Base-by-base conservation (phyloP, 1,284 basidiomycete genomes). In the Apiotrichum brassicae region DNA sequence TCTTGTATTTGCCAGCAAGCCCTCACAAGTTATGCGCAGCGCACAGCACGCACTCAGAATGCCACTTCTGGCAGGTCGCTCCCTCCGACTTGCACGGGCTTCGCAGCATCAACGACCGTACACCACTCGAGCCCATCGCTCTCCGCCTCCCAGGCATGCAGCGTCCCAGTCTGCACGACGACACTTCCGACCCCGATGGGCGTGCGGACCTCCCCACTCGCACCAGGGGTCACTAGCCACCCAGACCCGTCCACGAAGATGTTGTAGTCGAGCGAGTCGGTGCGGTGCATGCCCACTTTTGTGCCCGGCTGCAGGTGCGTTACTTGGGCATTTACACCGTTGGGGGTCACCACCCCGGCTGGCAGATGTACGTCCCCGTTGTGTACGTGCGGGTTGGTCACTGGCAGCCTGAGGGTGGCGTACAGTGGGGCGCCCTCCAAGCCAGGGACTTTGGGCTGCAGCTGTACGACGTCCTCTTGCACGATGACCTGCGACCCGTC, bases 81-180 rank as follows among this genome's bases (percentile, higher is more conserved):
- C 8, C 66, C 66, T 14, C 53, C 58, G 23, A 54, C 58, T 28
- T 60, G 62, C 2, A 72, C 68, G 4, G 65, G 58, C 46, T 51
- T 9, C 9, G 71, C 71, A 16, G 57, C 56, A 1, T 70, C 63
- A 0, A 71, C 58, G 0, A 72, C 70, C 6, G 65, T 65, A n/a
- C 59, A 43, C 65, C 66, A 70, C 34, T 65, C 60, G 6, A 62
- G 65, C 0, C 71, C 71, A 28, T 69, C 61, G 9, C 60, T 57
- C 22, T 66, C 66, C 11, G 68, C 66, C 49, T 67, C 55, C 71
- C 70, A 73, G 5, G 64, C 70, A 59, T 73, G 71, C 26, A 71
- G 11, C 12, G 71, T 73, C 19, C 71, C 71, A 9, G 64, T 57
- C 57, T 73, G 71, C 3, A 73, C 58, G 6, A 72, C 69, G 6